phyloP scores from a whole-genome alignment of 2,329 filamentous ascomycete genomes.

The Geosmithia flava region DNA sequence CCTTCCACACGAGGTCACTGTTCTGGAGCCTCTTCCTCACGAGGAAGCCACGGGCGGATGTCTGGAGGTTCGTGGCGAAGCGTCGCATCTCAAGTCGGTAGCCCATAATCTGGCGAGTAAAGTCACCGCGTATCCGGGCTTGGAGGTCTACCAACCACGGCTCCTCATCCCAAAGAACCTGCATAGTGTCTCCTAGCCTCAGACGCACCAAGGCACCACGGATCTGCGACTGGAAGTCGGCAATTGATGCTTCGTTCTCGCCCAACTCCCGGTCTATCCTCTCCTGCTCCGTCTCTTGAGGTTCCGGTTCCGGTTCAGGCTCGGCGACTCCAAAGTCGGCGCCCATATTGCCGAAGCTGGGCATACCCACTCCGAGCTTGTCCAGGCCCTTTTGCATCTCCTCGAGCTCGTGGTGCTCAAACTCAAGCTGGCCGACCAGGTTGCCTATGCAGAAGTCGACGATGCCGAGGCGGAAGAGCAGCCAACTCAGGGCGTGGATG shows the following conservation, averaged over 20 bases:
- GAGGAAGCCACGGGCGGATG: conserved; percentile 63
- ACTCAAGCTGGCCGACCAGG: conserved; percentile 88
- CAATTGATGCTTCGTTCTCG: conserved; percentile 59
- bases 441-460: conserved; percentile 95
- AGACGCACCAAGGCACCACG: conserved; percentile 71
- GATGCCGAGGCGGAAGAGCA: conserved; percentile 90
- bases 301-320: conserved; percentile 59
- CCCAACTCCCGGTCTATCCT: conserved; percentile 68
- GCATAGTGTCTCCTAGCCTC: conserved; percentile 71
- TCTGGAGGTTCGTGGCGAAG: conserved; percentile 73
- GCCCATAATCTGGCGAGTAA: conserved; percentile 67
- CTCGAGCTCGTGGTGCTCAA: conserved; percentile 94
- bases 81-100: conserved; percentile 74
- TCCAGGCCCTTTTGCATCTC: conserved; percentile 95
- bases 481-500: conserved; percentile 92
- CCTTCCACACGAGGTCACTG: conserved; percentile 56
- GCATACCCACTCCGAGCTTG: conserved; percentile 90
- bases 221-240: conserved; percentile 78
- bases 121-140: conserved; percentile 76
- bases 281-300: conserved; percentile 83
- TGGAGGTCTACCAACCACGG: conserved; percentile 70
- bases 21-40: conserved; percentile 50
- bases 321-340: conserved; percentile 81
- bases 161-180: conserved; percentile 79
- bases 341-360: conserved; percentile 94